Percentiles rank a stretch among this genome's conserved stretches.
phyloP scores from a whole-genome alignment of 2,329 filamentous ascomycete species.

The Eutypella sp. region DNA sequence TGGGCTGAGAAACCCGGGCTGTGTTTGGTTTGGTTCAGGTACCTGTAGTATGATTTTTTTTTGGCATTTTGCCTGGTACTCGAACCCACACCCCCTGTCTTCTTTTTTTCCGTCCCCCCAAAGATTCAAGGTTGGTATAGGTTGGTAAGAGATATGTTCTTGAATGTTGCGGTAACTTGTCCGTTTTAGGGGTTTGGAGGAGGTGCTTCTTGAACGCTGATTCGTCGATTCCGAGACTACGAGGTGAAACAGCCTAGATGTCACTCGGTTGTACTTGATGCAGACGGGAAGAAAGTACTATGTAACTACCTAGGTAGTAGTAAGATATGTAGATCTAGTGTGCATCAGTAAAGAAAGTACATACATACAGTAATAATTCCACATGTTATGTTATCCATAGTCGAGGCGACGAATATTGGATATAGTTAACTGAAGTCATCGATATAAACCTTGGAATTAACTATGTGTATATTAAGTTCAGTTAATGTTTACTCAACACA shows the following conservation, averaged over 20 bases:
- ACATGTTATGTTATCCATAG: not conserved
- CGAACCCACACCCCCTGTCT: too few species aligned
- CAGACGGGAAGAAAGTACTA: not conserved
- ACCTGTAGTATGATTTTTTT: too few species aligned
- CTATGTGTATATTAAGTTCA: too few species aligned
- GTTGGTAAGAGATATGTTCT: not conserved
- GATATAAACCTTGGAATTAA: too few species aligned
- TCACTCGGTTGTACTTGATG: not conserved
- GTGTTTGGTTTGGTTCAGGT: too few species aligned
- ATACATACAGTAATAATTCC: not conserved
- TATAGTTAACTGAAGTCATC: not conserved
- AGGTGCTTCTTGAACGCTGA: not conserved
- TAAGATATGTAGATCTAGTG: not conserved
- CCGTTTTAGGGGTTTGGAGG: conserved; percentile 1
- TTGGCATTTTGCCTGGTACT: too few species aligned
- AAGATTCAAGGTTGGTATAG: not conserved
- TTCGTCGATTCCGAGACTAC: not conserved
- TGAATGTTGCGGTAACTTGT: not conserved
- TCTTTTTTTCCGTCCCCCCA: not conserved
- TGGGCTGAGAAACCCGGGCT: too few species aligned
- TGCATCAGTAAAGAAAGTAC: not conserved
- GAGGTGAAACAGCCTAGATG: conserved; percentile 1
- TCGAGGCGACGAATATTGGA: not conserved
- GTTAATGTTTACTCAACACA: too few species aligned
- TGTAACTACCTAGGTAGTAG: not conserved